These are phyloP conservation scores for Lentinus brumalis DNA, from an alignment of 768 basidiomycete species.

Conservation along the genomic window DNA sequence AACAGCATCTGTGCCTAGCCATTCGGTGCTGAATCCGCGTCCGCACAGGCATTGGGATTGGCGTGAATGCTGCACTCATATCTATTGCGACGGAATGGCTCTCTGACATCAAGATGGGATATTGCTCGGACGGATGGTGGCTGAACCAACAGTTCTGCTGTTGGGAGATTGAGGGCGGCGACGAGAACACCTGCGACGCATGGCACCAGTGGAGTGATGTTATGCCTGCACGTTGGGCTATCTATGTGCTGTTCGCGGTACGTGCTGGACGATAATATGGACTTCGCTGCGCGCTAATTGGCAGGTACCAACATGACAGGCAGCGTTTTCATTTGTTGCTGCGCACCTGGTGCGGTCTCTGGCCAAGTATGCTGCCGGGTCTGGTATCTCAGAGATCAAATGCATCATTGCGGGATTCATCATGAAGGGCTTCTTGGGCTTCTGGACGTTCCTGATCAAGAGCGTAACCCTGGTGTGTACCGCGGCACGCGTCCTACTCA, in stretches of 20 bases:
- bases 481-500: background rate
- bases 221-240: constrained; percentile 71
- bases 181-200: constrained; percentile 79
- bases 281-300: background rate
- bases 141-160: constrained; percentile 97
- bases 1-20: too few species aligned
- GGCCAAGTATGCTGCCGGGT: constrained; percentile 95
- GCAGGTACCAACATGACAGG: constrained; percentile 44
- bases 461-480: constrained; percentile 83
- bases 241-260: constrained; percentile 90
- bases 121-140: constrained; percentile 98
- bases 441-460: constrained; percentile 91
- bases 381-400: constrained; percentile 98
- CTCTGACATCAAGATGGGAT: constrained; percentile 96
- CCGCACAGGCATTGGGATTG: constrained; percentile 79
- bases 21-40: background rate
- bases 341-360: constrained; percentile 86
- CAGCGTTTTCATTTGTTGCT: constrained; percentile 79
- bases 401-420: constrained; percentile 96
- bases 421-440: constrained; percentile 93
- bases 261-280: constrained; percentile 31
- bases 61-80: constrained; percentile 91
- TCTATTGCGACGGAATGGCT: constrained; percentile 97
- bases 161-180: constrained; percentile 89
- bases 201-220: constrained; percentile 91